phyloP scores from a whole-genome alignment of 2,329 filamentous ascomycete species.

The Fusarium sulawesiense region DNA sequence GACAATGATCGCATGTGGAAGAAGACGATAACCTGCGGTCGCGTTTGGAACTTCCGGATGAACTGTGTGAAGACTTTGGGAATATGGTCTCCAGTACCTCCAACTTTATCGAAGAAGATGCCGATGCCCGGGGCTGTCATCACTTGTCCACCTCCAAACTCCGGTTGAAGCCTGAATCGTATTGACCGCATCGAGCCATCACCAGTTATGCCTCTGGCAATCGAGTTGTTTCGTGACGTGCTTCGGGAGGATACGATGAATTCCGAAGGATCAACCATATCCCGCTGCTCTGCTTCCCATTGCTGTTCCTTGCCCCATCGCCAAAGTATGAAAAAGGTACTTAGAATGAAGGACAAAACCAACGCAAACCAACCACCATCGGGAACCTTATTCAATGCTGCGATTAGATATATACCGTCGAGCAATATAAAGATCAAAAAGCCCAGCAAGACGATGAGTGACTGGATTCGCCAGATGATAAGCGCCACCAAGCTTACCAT shows the following conservation, averaged over 20 bases:
- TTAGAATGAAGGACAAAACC: conserved; percentile 70
- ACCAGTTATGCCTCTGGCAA: conserved; percentile 26
- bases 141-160: conserved; percentile 57
- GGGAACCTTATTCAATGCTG: conserved; percentile 77
- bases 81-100: conserved; percentile 66
- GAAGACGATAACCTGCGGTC: conserved; percentile 77
- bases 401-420: conserved; percentile 77
- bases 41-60: conserved; percentile 74
- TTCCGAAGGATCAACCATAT: conserved; percentile 63
- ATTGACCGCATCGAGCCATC: conserved; percentile 36
- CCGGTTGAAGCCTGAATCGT: conserved; percentile 48
- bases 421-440: conserved; percentile 74
- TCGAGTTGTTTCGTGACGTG: conserved; percentile 43
- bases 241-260: conserved; percentile 47
- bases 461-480: conserved; percentile 75
- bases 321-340: conserved; percentile 77
- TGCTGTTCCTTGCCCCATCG: conserved; percentile 83
- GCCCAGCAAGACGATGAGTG: conserved; percentile 68
- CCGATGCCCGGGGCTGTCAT: conserved; percentile 68
- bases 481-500: conserved; percentile 79
- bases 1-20: conserved; percentile 77
- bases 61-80: conserved; percentile 72
- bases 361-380: conserved; percentile 84
- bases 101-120: conserved; percentile 83
- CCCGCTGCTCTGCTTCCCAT: conserved; percentile 75